These are phyloP conservation scores for Tolypocladium guangdongense DNA, from an alignment of 2,329 filamentous ascomycete genomes.

Conservation along the genomic window DNA sequence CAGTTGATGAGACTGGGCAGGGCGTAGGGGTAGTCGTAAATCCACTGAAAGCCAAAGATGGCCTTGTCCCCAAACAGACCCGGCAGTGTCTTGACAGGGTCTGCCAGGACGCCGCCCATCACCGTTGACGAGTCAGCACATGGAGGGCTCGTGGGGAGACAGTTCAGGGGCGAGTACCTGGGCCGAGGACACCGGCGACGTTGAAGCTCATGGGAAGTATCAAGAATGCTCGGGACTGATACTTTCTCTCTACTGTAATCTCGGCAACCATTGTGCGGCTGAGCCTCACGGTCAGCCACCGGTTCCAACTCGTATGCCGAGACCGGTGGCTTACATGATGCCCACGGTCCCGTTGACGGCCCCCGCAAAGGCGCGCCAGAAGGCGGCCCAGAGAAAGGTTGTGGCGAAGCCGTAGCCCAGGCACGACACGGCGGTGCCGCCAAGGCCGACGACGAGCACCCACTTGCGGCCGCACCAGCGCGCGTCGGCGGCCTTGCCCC, in stretches of 20 bases:
- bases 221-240: slow-evolving; percentile 61
- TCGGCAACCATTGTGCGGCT: slow-evolving; percentile 42
- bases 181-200: slow-evolving; percentile 61
- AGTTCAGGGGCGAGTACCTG: slow-evolving; percentile 17
- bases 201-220: slow-evolving; percentile 68
- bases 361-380: slow-evolving; percentile 59
- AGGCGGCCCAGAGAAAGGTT: slow-evolving; percentile 58
- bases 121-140: slow-evolving; percentile 15
- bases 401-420: slow-evolving; percentile 54
- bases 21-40: slow-evolving; percentile 44
- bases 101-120: slow-evolving; percentile 56
- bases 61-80: slow-evolving; percentile 33
- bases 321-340: slow-evolving; percentile 39
- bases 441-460: slow-evolving; percentile 65
- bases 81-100: slow-evolving; percentile 51
- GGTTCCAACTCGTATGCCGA: rapidly evolving
- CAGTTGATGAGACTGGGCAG: slow-evolving; percentile 43
- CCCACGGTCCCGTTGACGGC: slow-evolving; percentile 64
- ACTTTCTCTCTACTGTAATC: slow-evolving; percentile 52
- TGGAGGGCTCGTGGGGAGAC: not conserved
- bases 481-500: slow-evolving; percentile 61
- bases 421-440: slow-evolving; percentile 43
- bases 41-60: slow-evolving; percentile 46
- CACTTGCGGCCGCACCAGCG: slow-evolving; percentile 60
- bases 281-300: not conserved